phyloP scores from a whole-genome alignment of 805 yeast species.

The Zygoascus flipseniorum region DNA sequence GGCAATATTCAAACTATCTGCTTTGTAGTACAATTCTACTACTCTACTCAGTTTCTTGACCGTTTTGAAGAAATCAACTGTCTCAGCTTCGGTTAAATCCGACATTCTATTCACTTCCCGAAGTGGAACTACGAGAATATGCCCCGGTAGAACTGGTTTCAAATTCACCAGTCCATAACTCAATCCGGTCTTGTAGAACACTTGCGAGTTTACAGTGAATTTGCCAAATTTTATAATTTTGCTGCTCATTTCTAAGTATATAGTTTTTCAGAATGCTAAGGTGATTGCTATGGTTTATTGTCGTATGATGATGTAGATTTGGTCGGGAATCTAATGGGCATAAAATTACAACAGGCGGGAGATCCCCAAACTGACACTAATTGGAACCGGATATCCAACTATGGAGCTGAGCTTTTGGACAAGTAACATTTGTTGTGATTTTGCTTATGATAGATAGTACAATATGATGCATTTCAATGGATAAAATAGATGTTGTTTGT shows the following conservation, averaged over 20 bases:
- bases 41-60: constrained; percentile 64
- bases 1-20: constrained; percentile 81
- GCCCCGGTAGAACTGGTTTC: constrained; percentile 91
- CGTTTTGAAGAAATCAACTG: constrained; percentile 64
- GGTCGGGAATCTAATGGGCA: no score
- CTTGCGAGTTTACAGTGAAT: constrained; percentile 28
- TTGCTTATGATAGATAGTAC: no score
- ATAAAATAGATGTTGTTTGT: no score
- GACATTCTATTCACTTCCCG: constrained; percentile 57
- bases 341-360: no score
- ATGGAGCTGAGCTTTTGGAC: no score
- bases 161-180: constrained; percentile 84
- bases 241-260: not conserved
- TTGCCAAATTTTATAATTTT: constrained; percentile 20
- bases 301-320: no score
- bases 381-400: no score
- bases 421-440: no score
- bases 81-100: constrained; percentile 65
- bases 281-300: no score
- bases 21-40: constrained; percentile 57
- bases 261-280: no score
- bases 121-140: constrained; percentile 80
- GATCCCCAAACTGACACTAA: no score
- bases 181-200: constrained; percentile 45
- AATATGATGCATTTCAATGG: no score